phyloP scores from a whole-genome alignment of 2,329 filamentous ascomycete species.

The Fusarium lyarnte region DNA sequence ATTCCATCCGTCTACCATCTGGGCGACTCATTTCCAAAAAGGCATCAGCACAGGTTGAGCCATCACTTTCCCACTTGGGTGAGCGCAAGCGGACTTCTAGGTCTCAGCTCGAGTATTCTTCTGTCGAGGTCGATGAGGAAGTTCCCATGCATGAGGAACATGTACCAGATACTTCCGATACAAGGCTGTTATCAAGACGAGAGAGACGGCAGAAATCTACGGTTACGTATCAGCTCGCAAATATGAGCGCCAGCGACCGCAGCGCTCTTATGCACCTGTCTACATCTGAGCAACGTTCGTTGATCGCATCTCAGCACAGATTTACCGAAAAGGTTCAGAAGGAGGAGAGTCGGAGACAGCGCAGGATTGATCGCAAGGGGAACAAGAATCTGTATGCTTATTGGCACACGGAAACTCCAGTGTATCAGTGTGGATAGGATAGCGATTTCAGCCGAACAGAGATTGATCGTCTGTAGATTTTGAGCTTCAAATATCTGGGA shows the following conservation, averaged over 20 bases:
- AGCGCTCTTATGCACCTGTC: constrained; percentile 1
- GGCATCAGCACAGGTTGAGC: not conserved
- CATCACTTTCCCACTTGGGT: accelerated
- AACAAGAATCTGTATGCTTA: constrained; percentile 21
- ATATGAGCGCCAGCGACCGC: not conserved
- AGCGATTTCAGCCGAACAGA: not conserved
- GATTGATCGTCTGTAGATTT: accelerated
- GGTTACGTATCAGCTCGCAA: not conserved
- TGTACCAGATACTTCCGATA: accelerated
- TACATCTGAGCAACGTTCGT: not conserved
- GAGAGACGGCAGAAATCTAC: not conserved
- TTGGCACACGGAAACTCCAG: constrained; percentile 14
- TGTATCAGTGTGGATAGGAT: constrained; percentile 17
- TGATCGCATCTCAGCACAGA: not conserved
- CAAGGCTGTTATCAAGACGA: not conserved
- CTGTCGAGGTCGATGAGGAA: accelerated
- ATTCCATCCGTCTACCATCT: not conserved
- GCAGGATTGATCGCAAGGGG: constrained; percentile 3
- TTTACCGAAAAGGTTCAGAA: constrained; percentile 11
- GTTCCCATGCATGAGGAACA: accelerated
- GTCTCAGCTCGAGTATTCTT: not conserved
- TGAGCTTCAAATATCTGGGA: no score
- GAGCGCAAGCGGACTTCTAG: accelerated
- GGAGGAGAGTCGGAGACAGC: constrained; percentile 5
- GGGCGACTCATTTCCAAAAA: constrained; percentile 12